Evolutionary conservation across 2,329 filamentous ascomycete genomes (phyloP), one percentile per base, ranked within the genome.

Genomic region (Alternaria arborescens): DNA sequence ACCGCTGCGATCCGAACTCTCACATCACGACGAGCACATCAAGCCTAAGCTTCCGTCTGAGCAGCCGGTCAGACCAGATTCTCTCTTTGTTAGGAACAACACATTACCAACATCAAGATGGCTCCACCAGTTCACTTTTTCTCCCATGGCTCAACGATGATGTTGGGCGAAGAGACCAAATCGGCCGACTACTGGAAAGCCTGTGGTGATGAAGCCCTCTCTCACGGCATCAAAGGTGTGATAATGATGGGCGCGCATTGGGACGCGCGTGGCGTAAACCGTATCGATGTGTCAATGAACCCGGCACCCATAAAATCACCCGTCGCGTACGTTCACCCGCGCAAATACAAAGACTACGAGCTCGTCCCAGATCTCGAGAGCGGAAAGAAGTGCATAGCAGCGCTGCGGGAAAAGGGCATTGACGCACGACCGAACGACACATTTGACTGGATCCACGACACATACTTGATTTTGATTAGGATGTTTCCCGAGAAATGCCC

Each of bases 381-480:
- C 10, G 83, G 82, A 0, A 74, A 83, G 18, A 78, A 79, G 8
- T 85, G 85, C 69, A 81, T 89, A 46, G 66, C 76, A 0, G 77
- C 87, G 52, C 81, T 91, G 2, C 65, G 75, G 5, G 70, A 73
- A 2, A 81, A 82, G 2, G 87, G 88, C 8, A 85, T 90, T 75
- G 80, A 86, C 34, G 86, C 83, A 1, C 71, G 75, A 4, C 78
- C 74, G 1, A 88, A 90, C 70, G 68, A 81, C 0, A 80, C 71
- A 0, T 91, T 91, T 65, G 86, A 91, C 70, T 91, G 88, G 89
- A 91, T 91, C 71, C 88, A 91, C 79, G 89, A 91, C 75, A 89
- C 87, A 0, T 91, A 87, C 70, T 82, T 91, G 3, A 85, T 91
- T 58, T 79, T 91, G 8, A 89, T 91, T 71, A 82, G 88, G 55